Evolutionary conservation across 2,329 filamentous ascomycete species (phyloP).

Genomic region (Phyllosticta citriasiana): DNA sequence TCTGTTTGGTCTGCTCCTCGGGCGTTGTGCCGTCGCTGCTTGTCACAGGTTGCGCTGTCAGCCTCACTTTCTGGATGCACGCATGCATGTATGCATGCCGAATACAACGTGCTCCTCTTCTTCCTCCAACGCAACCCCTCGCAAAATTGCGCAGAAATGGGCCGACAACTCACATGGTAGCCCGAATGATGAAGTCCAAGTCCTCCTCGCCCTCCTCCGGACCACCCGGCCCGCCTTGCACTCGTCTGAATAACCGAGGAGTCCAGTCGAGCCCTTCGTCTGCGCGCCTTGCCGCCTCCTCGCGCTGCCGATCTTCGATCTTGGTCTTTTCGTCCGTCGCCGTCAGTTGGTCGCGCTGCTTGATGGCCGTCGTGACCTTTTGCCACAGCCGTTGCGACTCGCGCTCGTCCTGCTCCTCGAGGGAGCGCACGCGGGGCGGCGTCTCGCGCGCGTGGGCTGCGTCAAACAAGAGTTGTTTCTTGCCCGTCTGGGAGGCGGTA

Average conservation of each 20-base stretch:
- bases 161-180: slow-evolving; percentile 55
- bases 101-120: slow-evolving; percentile 10
- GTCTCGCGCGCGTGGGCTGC: slow-evolving; percentile 69
- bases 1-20: slow-evolving; percentile 66
- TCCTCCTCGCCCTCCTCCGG: slow-evolving; percentile 75
- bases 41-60: background rate
- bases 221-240: slow-evolving; percentile 60
- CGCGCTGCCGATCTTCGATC: slow-evolving; percentile 84
- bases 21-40: slow-evolving; percentile 53
- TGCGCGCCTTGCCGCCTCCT: slow-evolving; percentile 71
- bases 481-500: slow-evolving; percentile 55
- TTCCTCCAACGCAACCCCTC: background rate
- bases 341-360: slow-evolving; percentile 71
- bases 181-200: slow-evolving; percentile 90
- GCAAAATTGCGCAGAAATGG: too few species aligned
- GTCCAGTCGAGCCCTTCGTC: slow-evolving; percentile 79
- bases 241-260: slow-evolving; percentile 71
- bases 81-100: background rate
- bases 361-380: slow-evolving; percentile 70
- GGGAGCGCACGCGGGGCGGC: slow-evolving; percentile 60
- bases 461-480: slow-evolving; percentile 84
- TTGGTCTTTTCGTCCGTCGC: slow-evolving; percentile 95
- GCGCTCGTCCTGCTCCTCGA: slow-evolving; percentile 78
- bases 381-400: slow-evolving; percentile 87
- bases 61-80: background rate